A percentile compares a stretch with the other conserved stretches of the same genome.
Conservation (phyloP, 2,329 filamentous ascomycete genomes). For the Neoscytalidium dimidiatum region DNA sequence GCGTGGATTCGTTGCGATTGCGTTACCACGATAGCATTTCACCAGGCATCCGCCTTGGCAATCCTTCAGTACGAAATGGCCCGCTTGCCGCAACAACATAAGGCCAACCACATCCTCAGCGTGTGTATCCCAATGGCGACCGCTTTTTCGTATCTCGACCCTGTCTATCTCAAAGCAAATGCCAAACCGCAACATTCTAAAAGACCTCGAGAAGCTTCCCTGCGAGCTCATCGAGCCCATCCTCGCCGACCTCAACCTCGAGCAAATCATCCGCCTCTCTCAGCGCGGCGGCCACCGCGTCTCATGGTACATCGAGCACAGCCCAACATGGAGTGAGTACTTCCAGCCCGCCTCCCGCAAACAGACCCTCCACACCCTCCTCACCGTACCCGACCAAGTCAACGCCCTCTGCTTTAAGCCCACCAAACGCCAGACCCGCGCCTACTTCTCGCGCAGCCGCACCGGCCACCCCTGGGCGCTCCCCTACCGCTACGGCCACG, state of each 20-base stretch:
- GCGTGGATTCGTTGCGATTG: no score
- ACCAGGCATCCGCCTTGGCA: no score
- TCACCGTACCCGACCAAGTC: background rate
- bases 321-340: background rate
- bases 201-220: background rate
- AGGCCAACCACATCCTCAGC: no score
- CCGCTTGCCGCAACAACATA: no score
- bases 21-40: no score
- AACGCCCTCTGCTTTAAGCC: background rate
- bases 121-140: no score
- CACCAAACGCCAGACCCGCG: background rate
- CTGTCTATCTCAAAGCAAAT: background rate
- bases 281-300: background rate
- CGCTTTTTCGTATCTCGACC: background rate
- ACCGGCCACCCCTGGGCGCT: background rate
- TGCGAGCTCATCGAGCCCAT: background rate
- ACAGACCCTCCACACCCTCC: background rate
- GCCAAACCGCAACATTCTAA: background rate
- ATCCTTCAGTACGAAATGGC: no score
- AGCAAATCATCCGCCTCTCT: background rate
- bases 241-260: background rate
- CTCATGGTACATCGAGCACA: background rate
- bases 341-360: background rate
- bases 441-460: background rate
- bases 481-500: no score